Conservation (phyloP, 805 yeast species). For the Pichia sporocuriosa region DNA sequence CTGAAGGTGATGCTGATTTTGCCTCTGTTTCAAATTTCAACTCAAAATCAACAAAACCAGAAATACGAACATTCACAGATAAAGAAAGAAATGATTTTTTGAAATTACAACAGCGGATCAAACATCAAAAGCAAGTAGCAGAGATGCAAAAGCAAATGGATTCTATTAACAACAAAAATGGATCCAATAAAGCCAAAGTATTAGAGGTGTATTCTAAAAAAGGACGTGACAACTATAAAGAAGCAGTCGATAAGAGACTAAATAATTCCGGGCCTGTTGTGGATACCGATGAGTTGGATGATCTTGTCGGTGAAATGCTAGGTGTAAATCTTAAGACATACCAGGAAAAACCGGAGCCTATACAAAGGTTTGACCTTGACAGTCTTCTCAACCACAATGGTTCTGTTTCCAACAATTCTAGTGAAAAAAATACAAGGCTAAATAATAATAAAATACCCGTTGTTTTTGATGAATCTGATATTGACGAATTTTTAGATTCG, state of each 20-base stretch:
- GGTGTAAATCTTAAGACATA: slow-evolving; percentile 8
- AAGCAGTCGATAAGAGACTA: slow-evolving; percentile 10
- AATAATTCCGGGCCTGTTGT: background rate
- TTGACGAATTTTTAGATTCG: slow-evolving; percentile 14
- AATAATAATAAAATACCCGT: background rate
- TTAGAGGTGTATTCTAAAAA: slow-evolving; percentile 11
- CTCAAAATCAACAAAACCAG: slow-evolving; percentile 4
- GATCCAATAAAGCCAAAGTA: slow-evolving; percentile 2
- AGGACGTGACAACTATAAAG: slow-evolving; percentile 14
- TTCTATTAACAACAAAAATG: background rate
- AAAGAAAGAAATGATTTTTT: slow-evolving; percentile 15
- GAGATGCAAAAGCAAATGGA: slow-evolving; percentile 6
- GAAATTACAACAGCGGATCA: slow-evolving; percentile 12
- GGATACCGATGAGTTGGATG: slow-evolving; percentile 9
- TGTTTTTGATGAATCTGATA: slow-evolving; percentile 2
- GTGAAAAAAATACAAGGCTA: background rate
- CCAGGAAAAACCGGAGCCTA: background rate
- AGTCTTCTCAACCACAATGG: background rate
- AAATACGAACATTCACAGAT: slow-evolving; percentile 12
- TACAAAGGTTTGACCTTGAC: slow-evolving; percentile 11
- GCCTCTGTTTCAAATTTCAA: too few relatives aligned
- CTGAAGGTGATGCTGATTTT: slow-evolving; percentile 1
- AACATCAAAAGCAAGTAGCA: slow-evolving; percentile 15
- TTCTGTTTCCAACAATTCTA: background rate
- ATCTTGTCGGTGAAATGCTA: slow-evolving; percentile 11